These are phyloP conservation scores for Mucor sp. DNA, from an alignment of 371 early-diverging fungal genomes.

Conservation along the genomic window DNA sequence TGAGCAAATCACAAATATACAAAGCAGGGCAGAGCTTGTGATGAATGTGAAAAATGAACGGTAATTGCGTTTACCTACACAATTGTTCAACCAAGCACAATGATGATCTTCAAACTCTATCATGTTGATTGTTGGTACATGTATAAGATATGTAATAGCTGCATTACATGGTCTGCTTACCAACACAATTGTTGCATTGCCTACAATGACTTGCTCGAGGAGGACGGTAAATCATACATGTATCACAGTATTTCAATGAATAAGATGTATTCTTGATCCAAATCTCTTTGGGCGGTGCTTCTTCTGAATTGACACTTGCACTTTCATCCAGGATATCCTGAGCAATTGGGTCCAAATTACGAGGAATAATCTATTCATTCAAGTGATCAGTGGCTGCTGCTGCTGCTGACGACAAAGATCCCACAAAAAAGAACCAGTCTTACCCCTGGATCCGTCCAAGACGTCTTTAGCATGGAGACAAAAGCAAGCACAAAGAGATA, in stretches of 20 bases:
- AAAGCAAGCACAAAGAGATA: slow-evolving; percentile 72
- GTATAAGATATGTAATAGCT: not conserved
- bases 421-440: not conserved
- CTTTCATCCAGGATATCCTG: slow-evolving; percentile 24
- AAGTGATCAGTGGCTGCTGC: not conserved
- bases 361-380: slow-evolving; percentile 63
- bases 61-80: slow-evolving; percentile 92
- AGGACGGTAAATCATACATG: slow-evolving; percentile 90
- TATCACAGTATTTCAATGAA: slow-evolving; percentile 90
- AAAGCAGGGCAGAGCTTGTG: slow-evolving; percentile 52
- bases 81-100: slow-evolving; percentile 94
- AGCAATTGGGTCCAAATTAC: slow-evolving; percentile 63
- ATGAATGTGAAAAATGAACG: slow-evolving; percentile 82
- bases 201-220: slow-evolving; percentile 90
- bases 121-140: not conserved
- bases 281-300: slow-evolving; percentile 57
- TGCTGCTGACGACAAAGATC: not conserved
- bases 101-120: slow-evolving; percentile 86
- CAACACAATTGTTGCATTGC: slow-evolving; percentile 91
- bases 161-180: slow-evolving; percentile 27
- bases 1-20: slow-evolving; percentile 59
- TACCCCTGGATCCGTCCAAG: slow-evolving; percentile 91
- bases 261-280: slow-evolving; percentile 63
- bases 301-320: slow-evolving; percentile 39
- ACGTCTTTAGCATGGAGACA: slow-evolving; percentile 79